These are phyloP conservation scores for Kazachstania bromeliacearum DNA, from an alignment of 805 yeast genomes.

Conservation along the genomic window DNA sequence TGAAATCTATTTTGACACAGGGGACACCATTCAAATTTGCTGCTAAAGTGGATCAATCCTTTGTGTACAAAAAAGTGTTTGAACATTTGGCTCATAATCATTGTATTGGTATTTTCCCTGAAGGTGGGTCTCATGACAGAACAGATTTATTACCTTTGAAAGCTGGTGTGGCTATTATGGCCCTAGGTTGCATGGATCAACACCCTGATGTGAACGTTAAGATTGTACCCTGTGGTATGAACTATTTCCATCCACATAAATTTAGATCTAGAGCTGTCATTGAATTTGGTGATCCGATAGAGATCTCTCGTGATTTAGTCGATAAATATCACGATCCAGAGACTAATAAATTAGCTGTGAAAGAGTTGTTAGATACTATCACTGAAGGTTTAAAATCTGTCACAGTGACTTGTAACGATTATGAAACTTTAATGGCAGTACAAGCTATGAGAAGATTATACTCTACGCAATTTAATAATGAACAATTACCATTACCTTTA, in stretches of 20 bases:
- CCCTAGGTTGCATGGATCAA: constrained; percentile 81
- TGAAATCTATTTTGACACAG: constrained; percentile 33
- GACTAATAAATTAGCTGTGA: constrained; percentile 57
- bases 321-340: constrained; percentile 49
- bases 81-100: constrained; percentile 71
- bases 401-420: constrained; percentile 82
- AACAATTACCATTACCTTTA: constrained; percentile 61
- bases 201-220: constrained; percentile 69
- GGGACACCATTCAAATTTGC: constrained; percentile 66
- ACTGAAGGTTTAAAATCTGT: constrained; percentile 72
- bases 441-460: constrained; percentile 90
- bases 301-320: constrained; percentile 52
- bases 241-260: constrained; percentile 91
- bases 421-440: constrained; percentile 78
- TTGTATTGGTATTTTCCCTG: constrained; percentile 90
- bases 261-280: constrained; percentile 92
- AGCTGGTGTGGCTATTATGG: constrained; percentile 98
- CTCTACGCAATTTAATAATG: constrained; percentile 45
- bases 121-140: constrained; percentile 96
- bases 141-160: constrained; percentile 83
- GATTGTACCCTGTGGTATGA: constrained; percentile 95
- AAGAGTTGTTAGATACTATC: constrained; percentile 57
- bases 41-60: constrained; percentile 73
- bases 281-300: constrained; percentile 86
- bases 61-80: constrained; percentile 77